Evolutionary conservation across 768 basidiomycete species (phyloP).

Genomic region (Hypsizygus marmoreus): DNA sequence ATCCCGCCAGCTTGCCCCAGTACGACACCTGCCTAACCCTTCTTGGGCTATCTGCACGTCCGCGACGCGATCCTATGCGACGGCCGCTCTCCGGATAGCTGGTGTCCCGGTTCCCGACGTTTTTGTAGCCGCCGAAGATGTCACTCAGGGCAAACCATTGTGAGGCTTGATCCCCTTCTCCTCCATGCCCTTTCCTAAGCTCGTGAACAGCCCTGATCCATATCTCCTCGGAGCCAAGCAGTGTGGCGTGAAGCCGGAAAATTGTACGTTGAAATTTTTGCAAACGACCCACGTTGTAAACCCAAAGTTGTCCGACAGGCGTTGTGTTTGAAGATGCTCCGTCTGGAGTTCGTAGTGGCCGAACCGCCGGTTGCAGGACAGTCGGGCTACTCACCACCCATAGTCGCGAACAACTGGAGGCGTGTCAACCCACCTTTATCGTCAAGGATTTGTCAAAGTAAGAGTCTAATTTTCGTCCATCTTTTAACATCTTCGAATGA

Average conservation of each 20-base stretch:
- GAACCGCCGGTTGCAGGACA: conserved; percentile 81
- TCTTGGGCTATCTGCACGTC: conserved; percentile 89
- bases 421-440: conserved; percentile 63
- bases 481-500: background rate
- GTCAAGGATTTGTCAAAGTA: conserved; percentile 74
- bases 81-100: conserved; percentile 65
- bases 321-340: conserved; percentile 94
- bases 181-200: conserved; percentile 7
- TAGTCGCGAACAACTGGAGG: conserved; percentile 64
- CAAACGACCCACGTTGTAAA: background rate
- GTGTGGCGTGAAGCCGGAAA: conserved; percentile 62
- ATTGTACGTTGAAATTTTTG: conserved; percentile 45
- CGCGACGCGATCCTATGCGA: conserved; percentile 77
- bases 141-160: conserved; percentile 80
- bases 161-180: conserved; percentile 26
- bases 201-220: conserved; percentile 70
- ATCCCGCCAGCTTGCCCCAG: conserved; percentile 35
- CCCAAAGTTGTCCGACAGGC: conserved; percentile 38
- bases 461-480: conserved; percentile 15
- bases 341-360: conserved; percentile 77
- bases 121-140: conserved; percentile 85
- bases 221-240: conserved; percentile 83
- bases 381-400: conserved; percentile 86
- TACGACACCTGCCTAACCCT: conserved; percentile 50
- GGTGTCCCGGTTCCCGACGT: conserved; percentile 70